phyloP scores from a whole-genome alignment of 2,329 filamentous ascomycete species.

The Dendrostoma leiphaemia region DNA sequence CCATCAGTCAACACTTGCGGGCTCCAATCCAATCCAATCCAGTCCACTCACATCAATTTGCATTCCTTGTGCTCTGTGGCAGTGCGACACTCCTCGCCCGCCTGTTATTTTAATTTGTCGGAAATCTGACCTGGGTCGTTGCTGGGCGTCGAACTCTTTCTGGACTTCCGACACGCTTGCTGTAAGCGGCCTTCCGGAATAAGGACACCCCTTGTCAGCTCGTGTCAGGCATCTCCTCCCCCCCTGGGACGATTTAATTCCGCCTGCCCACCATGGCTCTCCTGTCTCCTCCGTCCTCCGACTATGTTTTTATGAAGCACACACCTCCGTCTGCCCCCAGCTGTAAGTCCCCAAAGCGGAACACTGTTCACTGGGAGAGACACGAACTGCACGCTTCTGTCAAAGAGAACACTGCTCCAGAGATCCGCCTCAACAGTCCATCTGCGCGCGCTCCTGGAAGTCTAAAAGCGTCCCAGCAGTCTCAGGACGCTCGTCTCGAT shows the following conservation, averaged over 20 bases:
- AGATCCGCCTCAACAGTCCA: background rate
- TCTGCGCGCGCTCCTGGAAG: background rate
- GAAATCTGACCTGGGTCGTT: background rate
- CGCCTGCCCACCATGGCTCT: conserved; percentile 2
- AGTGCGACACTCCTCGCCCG: background rate
- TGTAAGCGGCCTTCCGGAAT: background rate
- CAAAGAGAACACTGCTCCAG: conserved; percentile 12
- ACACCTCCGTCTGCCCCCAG: conserved; percentile 7
- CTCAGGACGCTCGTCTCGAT: background rate
- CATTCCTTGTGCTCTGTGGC: background rate
- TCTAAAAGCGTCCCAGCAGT: background rate
- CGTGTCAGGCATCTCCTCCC: background rate
- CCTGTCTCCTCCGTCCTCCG: conserved; percentile 1
- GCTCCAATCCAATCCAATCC: too few relatives aligned
- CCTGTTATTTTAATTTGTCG: background rate
- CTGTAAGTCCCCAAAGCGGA: background rate
- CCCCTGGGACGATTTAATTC: conserved; percentile 1
- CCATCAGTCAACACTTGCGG: too few relatives aligned
- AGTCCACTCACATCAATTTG: background rate
- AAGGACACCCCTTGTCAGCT: background rate
- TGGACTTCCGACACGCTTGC: background rate
- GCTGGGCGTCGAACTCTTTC: background rate
- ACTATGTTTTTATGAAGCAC: conserved; percentile 4
- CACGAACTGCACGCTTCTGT: background rate
- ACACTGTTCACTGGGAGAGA: conserved; percentile 17